These are phyloP conservation scores for Boechera stricta DNA, from an alignment of 345 rosid genomes.

Conservation along the genomic window DNA sequence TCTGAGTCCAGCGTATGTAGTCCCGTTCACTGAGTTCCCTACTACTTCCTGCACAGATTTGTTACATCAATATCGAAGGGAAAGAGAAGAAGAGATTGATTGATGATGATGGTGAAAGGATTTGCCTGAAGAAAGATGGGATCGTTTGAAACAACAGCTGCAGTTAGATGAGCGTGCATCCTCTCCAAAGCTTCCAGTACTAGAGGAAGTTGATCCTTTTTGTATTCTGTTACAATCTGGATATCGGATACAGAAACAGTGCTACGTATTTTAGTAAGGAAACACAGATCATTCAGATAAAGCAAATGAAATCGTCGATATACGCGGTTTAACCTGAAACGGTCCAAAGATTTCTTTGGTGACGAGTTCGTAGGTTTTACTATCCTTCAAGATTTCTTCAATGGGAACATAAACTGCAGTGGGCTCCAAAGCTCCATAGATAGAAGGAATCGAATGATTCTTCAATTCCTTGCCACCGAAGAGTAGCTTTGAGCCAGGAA, in stretches of 20 bases:
- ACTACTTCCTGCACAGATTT: conserved; percentile 72
- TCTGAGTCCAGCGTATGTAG: conserved; percentile 94
- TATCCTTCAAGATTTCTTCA: conserved; percentile 84
- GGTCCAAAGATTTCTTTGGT: conserved; percentile 95
- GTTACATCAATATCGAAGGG: not conserved
- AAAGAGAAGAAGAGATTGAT: not conserved
- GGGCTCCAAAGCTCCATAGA: conserved; percentile 91
- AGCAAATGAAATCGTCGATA: not conserved
- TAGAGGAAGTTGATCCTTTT: conserved; percentile 76
- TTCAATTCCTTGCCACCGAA: conserved; percentile 83
- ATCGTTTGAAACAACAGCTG: conserved; percentile 95
- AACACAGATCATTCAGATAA: not conserved
- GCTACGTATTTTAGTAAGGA: not conserved
- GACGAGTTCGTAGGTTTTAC: conserved; percentile 67
- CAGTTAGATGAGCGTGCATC: conserved; percentile 97
- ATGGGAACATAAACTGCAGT: conserved; percentile 89
- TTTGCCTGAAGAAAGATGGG: conserved; percentile 83
- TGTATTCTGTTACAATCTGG: conserved; percentile 84
- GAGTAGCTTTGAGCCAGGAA: conserved; percentile 83
- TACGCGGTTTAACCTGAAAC: conserved; percentile 67
- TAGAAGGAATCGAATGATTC: conserved; percentile 85
- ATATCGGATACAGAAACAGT: conserved; percentile 29
- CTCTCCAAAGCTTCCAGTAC: conserved; percentile 84
- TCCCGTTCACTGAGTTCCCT: conserved; percentile 90
- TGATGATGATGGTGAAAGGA: conserved; percentile 21